Percentiles rank a stretch among this genome's conserved stretches.
These are phyloP conservation scores for Colletotrichum aenigma DNA, from an alignment of 2,329 filamentous ascomycete species.

Conservation along the genomic window DNA sequence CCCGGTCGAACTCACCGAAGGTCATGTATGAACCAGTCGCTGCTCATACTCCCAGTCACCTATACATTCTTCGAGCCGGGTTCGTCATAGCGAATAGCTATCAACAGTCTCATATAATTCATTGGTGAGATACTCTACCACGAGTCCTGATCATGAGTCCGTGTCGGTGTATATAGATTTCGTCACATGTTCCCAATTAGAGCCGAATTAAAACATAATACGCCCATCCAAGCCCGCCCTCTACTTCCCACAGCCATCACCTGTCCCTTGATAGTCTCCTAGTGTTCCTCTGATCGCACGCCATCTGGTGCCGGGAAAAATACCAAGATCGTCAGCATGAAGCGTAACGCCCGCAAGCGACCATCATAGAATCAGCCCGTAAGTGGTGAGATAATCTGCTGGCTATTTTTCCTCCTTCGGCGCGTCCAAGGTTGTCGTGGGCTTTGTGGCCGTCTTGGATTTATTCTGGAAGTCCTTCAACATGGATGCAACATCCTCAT, in stretches of 20 bases:
- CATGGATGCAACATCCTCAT: conserved; percentile 55
- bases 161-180: conserved; percentile 10
- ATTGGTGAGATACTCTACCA: conserved; percentile 9
- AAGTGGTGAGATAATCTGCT: neutral
- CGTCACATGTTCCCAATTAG: conserved; percentile 9
- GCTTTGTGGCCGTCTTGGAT: neutral
- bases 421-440: neutral
- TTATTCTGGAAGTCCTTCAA: conserved; percentile 55
- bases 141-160: conserved; percentile 5
- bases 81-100: neutral
- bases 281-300: neutral
- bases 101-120: neutral
- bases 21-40: neutral
- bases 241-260: neutral
- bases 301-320: neutral
- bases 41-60: neutral
- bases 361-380: neutral
- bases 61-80: neutral
- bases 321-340: neutral
- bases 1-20: neutral
- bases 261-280: neutral
- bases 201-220: neutral
- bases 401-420: conserved; percentile 1
- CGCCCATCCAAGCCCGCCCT: neutral
- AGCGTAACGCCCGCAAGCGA: neutral